phyloP scores from a whole-genome alignment of 169 alveolate genomes.

The Cyclospora cayetanensis region DNA sequence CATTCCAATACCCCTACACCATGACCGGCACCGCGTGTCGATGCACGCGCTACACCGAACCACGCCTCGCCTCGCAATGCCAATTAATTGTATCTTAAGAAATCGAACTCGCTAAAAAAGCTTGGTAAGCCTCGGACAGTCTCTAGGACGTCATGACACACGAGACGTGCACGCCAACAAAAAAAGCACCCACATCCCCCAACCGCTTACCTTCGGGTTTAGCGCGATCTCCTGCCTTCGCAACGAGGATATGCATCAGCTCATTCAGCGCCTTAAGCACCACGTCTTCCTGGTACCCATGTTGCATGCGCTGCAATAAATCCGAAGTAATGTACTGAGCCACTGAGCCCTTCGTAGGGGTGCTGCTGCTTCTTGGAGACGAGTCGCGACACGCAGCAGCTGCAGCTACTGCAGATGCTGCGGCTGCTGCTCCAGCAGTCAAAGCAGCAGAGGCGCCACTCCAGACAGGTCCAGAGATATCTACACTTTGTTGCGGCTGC shows the following conservation, averaged over 20 bases:
- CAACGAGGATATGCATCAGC: slow-evolving; percentile 35
- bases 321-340: slow-evolving; percentile 39
- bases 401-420: slow-evolving; percentile 39
- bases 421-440: slow-evolving; percentile 48
- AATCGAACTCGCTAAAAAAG: background rate
- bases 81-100: background rate
- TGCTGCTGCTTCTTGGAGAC: background rate
- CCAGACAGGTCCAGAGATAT: slow-evolving; percentile 22
- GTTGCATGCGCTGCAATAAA: slow-evolving; percentile 54
- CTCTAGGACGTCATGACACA: background rate
- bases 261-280: slow-evolving; percentile 38
- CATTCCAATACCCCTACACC: no score
- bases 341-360: background rate
- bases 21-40: no score
- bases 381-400: slow-evolving; percentile 9
- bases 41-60: no score
- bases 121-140: background rate
- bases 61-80: no score
- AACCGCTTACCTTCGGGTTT: slow-evolving; percentile 40
- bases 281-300: slow-evolving; percentile 29
- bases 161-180: background rate
- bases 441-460: slow-evolving; percentile 32
- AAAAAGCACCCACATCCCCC: background rate
- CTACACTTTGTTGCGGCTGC: background rate
- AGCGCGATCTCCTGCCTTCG: slow-evolving; percentile 25